Evolutionary conservation across 306 rosid species (phyloP), one percentile per base, ranked within the genome.

Genomic region (Prosopis cineraria): DNA sequence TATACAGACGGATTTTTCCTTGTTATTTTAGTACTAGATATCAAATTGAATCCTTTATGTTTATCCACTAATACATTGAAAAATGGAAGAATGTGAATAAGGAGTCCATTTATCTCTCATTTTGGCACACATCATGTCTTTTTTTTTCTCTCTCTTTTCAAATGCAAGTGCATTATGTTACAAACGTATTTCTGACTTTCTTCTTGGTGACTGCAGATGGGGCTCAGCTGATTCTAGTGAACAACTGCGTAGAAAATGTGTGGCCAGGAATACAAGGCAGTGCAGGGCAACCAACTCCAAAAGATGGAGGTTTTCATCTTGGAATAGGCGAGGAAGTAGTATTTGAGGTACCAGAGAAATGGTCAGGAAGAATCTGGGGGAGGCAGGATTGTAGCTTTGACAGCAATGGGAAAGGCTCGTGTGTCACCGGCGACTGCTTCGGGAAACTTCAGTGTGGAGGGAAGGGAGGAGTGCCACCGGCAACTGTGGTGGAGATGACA

Each of bases 321-420:
- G 95, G 97, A 2, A 89, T 91, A 8, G 97, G 98, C 0, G 89
- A 90, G 65, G 97, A 94, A 74, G 70, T 76, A 29, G 97, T 94
- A 0, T 69, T 92, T 17, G 97, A 88, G 13, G 84, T 88, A 19
- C 83, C 86, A 5, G 93, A 90, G 7, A 94, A 94, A 20, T 94
- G 97, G 97, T 94, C 98, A 16, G 98, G 98, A 0, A 86, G 98
- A 80, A 92, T 94, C 40, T 94, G 97, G 98, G 97, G 93, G 1
- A 89, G 98, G 79, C 98, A 94, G 44, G 98, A 94, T 12, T 94
- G 98, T 47, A 58, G 20, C 74, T 94, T 94, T 60, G 89, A 88
- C 82, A 70, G 52, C 16, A 80, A 77, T 9, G 97, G 97, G 17
- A 80, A 87, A 56, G 98, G 98, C 2, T 80, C 85, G 4, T 94